Percentiles rank a stretch among this genome's conserved stretches.
These are phyloP conservation scores for Hanseniaspora singularis DNA, from an alignment of 805 yeast genomes.

Conservation along the genomic window DNA sequence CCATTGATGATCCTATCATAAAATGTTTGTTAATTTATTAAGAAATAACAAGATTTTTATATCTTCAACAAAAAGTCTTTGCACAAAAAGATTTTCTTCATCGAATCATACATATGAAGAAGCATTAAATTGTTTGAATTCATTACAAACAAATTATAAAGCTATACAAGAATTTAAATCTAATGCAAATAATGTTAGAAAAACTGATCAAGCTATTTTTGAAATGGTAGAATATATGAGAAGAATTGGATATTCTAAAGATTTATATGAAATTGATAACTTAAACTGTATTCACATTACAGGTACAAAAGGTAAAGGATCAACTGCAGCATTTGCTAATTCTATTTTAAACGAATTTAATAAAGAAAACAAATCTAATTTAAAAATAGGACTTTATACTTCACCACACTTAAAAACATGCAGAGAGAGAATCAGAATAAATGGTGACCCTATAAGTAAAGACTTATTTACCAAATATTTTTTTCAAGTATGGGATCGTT, in stretches of 20 bases:
- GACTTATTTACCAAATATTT: conserved; percentile 75
- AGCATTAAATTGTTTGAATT: conserved; percentile 74
- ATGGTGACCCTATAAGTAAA: conserved; percentile 77
- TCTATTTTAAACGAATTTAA: conserved; percentile 60
- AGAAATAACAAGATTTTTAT: too few relatives aligned
- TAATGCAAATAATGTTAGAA: conserved; percentile 32
- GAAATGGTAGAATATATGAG: conserved; percentile 79
- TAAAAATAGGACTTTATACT: conserved; percentile 81
- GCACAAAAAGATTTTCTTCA: conserved; percentile 18
- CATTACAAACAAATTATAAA: conserved; percentile 83
- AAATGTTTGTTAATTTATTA: too few relatives aligned
- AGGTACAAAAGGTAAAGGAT: conserved; percentile 97
- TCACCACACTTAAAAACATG: conserved; percentile 93
- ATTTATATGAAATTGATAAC: conserved; percentile 36
- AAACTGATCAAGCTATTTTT: conserved; percentile 53
- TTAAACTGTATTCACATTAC: conserved; percentile 83
- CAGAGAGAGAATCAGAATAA: conserved; percentile 77
- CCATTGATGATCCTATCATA: too few relatives aligned
- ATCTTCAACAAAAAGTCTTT: too few relatives aligned
- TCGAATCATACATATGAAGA: conserved; percentile 36
- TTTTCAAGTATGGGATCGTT: conserved; percentile 84
- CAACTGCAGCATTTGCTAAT: conserved; percentile 89
- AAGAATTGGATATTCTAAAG: conserved; percentile 54
- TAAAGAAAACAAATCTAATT: conserved; percentile 24
- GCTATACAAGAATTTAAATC: conserved; percentile 53